phyloP scores from a whole-genome alignment of 2,329 filamentous ascomycete genomes.

The Microcyclosporella mali region DNA sequence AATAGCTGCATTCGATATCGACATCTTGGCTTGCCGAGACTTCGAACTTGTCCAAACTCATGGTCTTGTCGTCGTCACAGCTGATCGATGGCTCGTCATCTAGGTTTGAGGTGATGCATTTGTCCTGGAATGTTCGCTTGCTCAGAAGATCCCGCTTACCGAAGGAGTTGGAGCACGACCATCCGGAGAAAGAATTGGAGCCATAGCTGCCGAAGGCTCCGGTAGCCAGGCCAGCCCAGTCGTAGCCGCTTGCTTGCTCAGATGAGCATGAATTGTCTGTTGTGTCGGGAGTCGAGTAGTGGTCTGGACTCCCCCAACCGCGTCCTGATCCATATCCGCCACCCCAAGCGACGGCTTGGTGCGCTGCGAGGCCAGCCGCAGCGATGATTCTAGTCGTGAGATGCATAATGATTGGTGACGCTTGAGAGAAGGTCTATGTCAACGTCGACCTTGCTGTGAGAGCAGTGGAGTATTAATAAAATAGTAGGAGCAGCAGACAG shows the following conservation, averaged over 20 bases:
- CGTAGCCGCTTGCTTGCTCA: constrained; percentile 64
- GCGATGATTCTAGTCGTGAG: constrained; percentile 11
- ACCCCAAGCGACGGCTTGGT: constrained; percentile 41
- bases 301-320: constrained; percentile 43
- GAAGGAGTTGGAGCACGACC: constrained; percentile 58
- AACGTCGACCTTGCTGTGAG: constrained; percentile 5
- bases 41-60: constrained; percentile 71
- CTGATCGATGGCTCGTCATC: constrained; percentile 38
- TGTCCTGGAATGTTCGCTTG: constrained; percentile 38
- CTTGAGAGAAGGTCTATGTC: constrained; percentile 7
- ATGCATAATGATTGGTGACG: constrained; percentile 11
- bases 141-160: constrained; percentile 52
- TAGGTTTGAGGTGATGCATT: constrained; percentile 40
- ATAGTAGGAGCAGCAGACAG: constrained; percentile 23
- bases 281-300: constrained; percentile 64
- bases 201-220: constrained; percentile 62
- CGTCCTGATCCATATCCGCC: constrained; percentile 4
- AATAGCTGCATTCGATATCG: constrained; percentile 74
- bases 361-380: constrained; percentile 32
- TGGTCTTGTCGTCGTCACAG: constrained; percentile 48
- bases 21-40: constrained; percentile 68
- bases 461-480: constrained; percentile 15
- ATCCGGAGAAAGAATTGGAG: constrained; percentile 69
- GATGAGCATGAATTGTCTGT: constrained; percentile 69
- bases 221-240: constrained; percentile 59